A percentile compares a stretch with the other conserved stretches of the same genome.
phyloP scores from a whole-genome alignment of 1,284 basidiomycete species.

The Cryptococcus floricola region DNA sequence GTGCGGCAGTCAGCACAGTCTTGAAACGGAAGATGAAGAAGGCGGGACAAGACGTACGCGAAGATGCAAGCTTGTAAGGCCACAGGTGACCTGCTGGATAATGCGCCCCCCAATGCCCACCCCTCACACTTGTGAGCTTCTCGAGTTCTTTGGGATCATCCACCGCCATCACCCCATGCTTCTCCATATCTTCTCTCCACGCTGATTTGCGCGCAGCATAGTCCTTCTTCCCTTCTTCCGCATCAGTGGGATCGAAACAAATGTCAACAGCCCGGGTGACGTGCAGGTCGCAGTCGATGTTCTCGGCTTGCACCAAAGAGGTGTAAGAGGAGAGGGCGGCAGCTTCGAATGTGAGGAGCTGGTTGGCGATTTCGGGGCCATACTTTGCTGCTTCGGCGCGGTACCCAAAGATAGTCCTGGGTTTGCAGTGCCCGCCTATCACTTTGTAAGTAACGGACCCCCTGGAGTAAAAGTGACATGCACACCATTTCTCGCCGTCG shows the following conservation, averaged over 20 bases:
- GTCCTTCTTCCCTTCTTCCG: slow-evolving; percentile 11
- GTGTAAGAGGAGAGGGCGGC: slow-evolving; percentile 21
- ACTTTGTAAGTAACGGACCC: neutral
- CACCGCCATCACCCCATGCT: slow-evolving; percentile 15
- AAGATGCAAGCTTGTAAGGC: slow-evolving; percentile 31
- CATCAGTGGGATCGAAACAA: slow-evolving; percentile 24
- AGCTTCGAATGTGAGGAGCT: slow-evolving; percentile 22
- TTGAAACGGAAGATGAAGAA: neutral
- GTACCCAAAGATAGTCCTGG: slow-evolving; percentile 36
- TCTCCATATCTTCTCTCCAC: slow-evolving; percentile 7
- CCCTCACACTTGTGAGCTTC: slow-evolving; percentile 18
- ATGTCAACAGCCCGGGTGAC: slow-evolving; percentile 34
- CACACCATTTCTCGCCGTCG: slow-evolving; percentile 39
- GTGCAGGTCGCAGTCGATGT: slow-evolving; percentile 37
- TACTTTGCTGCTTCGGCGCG: slow-evolving; percentile 24
- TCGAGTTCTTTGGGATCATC: slow-evolving; percentile 17
- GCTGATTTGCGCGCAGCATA: slow-evolving; percentile 14
- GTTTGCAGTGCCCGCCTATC: slow-evolving; percentile 39
- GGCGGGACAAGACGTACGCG: slow-evolving; percentile 13
- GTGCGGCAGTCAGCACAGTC: neutral
- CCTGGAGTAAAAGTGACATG: neutral
- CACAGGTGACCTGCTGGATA: slow-evolving; percentile 33
- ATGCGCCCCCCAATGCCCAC: slow-evolving; percentile 19
- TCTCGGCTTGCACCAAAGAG: slow-evolving; percentile 20
- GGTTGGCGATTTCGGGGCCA: slow-evolving; percentile 28